These are phyloP conservation scores for Davidsoniella virescens DNA, from an alignment of 2,329 filamentous ascomycete genomes.

Conservation along the genomic window DNA sequence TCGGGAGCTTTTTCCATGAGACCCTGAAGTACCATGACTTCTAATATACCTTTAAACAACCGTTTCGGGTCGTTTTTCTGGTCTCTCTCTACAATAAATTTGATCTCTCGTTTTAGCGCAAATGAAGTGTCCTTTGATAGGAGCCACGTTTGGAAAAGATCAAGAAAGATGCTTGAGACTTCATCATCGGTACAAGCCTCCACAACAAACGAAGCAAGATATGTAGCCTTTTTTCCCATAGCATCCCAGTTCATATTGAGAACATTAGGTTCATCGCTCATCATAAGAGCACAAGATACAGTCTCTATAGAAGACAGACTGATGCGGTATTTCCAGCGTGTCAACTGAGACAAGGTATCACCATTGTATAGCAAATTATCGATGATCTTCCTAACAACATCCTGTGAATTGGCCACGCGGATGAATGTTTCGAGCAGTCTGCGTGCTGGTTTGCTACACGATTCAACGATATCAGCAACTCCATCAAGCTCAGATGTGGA, in stretches of 20 bases:
- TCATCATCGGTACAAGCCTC: slow-evolving; percentile 37
- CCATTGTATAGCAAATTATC: slow-evolving; percentile 41
- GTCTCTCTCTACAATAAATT: slow-evolving; percentile 18
- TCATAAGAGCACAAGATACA: slow-evolving; percentile 17
- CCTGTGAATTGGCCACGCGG: slow-evolving; percentile 35
- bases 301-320: slow-evolving; percentile 31
- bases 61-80: slow-evolving; percentile 17
- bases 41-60: slow-evolving; percentile 32
- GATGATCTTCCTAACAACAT: slow-evolving; percentile 33
- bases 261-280: slow-evolving; percentile 7
- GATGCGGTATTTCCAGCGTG: slow-evolving; percentile 36
- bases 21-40: slow-evolving; percentile 46
- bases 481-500: slow-evolving; percentile 25
- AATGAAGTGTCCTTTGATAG: slow-evolving; percentile 17
- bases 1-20: slow-evolving; percentile 48
- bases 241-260: slow-evolving; percentile 25
- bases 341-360: slow-evolving; percentile 18
- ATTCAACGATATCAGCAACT: slow-evolving; percentile 21
- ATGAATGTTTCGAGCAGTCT: slow-evolving; percentile 41
- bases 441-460: slow-evolving; percentile 29
- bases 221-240: slow-evolving; percentile 31
- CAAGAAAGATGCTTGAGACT: slow-evolving; percentile 43
- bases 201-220: slow-evolving; percentile 33
- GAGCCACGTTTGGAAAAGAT: slow-evolving; percentile 43
- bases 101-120: slow-evolving; percentile 16